A percentile compares a stretch with the other conserved stretches of the same genome.
Conservation (phyloP, 345 rosid genomes). For the Lagerstroemia speciosa region DNA sequence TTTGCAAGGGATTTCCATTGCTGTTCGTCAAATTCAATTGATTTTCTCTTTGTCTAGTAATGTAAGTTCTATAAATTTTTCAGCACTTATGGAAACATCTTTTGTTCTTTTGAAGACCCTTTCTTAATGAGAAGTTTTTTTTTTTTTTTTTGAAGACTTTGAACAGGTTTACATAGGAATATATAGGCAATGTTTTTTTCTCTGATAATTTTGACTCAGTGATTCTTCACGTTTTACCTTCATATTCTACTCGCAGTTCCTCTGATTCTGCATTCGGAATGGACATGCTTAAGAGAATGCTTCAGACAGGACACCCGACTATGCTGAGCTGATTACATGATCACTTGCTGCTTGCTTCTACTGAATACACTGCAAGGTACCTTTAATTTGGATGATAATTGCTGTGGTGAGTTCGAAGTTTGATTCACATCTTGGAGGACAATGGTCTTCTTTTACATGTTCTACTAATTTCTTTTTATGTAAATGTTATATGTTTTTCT, state of each 20-base stretch:
- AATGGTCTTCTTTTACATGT: not conserved
- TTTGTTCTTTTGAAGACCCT: not conserved
- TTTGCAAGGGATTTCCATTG: not conserved
- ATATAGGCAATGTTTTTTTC: not conserved
- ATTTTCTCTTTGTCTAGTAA: not conserved
- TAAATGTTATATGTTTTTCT: not conserved
- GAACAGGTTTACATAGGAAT: not conserved
- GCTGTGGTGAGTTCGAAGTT: not conserved
- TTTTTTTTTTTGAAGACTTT: not conserved
- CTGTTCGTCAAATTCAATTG: not conserved
- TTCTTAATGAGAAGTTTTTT: too few species aligned
- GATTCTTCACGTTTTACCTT: not conserved
- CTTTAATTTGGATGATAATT: not conserved
- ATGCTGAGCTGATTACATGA: slow-evolving; percentile 56
- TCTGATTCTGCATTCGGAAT: slow-evolving; percentile 94
- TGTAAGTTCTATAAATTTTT: not conserved
- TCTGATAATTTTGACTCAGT: not conserved
- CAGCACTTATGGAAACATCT: not conserved
- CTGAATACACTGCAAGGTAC: not conserved
- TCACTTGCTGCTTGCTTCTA: not conserved
- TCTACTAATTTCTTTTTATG: too few species aligned
- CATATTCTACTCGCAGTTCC: slow-evolving; percentile 44
- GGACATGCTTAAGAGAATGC: slow-evolving; percentile 91
- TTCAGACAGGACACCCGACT: slow-evolving; percentile 88
- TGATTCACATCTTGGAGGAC: not conserved